These are phyloP conservation scores for Paecilomyces variotii DNA, from an alignment of 2,329 filamentous ascomycete species.

Conservation along the genomic window DNA sequence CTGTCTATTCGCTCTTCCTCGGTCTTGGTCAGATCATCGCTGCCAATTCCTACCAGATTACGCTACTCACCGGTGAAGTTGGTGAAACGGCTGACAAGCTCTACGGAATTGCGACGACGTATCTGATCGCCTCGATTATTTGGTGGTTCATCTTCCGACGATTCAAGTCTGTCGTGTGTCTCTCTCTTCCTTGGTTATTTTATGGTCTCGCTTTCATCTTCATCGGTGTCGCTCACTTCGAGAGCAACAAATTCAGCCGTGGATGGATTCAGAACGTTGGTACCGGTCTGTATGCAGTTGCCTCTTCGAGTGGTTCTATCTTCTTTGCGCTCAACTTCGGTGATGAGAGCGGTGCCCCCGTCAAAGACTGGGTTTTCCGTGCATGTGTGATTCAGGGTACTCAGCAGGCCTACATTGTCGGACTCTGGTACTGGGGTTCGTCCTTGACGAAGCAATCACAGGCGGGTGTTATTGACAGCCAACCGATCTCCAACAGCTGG, in stretches of 20 bases:
- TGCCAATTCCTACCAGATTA: conserved; percentile 61
- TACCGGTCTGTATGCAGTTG: conserved; percentile 54
- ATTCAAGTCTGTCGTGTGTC: conserved; percentile 48
- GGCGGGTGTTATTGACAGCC: conserved; percentile 31
- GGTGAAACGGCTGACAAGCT: conserved; percentile 52
- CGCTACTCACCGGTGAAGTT: conserved; percentile 56
- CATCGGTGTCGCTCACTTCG: conserved; percentile 55
- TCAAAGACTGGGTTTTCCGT: conserved; percentile 59
- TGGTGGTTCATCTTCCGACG: conserved; percentile 59
- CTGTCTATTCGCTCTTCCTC: conserved; percentile 54
- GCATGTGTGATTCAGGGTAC: conserved; percentile 60
- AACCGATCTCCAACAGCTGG: conserved; percentile 36
- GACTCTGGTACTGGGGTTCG: conserved; percentile 60
- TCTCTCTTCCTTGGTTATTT: conserved; percentile 55
- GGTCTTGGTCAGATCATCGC: conserved; percentile 57
- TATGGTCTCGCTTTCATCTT: conserved; percentile 57
- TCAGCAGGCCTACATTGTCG: conserved; percentile 58
- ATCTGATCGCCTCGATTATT: conserved; percentile 48
- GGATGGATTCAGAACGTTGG: conserved; percentile 54
- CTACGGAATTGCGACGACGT: conserved; percentile 54
- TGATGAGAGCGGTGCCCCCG: conserved; percentile 53
- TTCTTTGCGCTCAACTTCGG: conserved; percentile 63
- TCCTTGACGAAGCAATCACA: conserved; percentile 26
- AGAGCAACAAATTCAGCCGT: conserved; percentile 28
- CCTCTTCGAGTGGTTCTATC: conserved; percentile 55